Evolutionary conservation across 257 asterid genomes (phyloP).

Genomic region (Petunia secreta): DNA sequence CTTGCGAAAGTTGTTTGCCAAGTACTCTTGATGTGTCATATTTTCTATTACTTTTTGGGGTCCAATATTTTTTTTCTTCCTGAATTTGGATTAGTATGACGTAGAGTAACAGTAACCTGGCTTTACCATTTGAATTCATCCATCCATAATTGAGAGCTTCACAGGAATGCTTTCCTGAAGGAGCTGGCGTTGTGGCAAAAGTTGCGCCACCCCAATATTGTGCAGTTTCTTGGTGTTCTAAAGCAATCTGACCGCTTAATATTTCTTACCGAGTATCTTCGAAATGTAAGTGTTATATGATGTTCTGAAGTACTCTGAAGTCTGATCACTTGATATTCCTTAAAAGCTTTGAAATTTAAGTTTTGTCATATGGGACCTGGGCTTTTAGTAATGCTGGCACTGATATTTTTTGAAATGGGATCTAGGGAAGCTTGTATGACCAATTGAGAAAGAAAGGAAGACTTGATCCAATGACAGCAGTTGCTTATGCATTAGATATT

Average conservation of each 20-base stretch:
- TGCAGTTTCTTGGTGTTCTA: constrained; percentile 68
- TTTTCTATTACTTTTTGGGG: background rate
- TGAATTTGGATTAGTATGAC: background rate
- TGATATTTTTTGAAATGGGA: constrained; percentile 32
- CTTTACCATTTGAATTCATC: background rate
- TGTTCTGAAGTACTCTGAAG: background rate
- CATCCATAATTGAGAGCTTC: constrained; percentile 24
- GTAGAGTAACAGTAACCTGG: background rate
- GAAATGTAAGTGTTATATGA: constrained; percentile 46
- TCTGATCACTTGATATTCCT: background rate
- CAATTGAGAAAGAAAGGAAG: constrained; percentile 57
- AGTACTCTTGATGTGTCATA: background rate
- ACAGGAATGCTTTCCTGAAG: constrained; percentile 64
- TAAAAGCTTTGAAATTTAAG: background rate
- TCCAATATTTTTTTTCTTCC: background rate
- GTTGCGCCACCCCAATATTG: constrained; percentile 71
- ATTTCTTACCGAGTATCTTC: constrained; percentile 64
- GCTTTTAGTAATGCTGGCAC: background rate
- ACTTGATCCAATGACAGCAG: constrained; percentile 52
- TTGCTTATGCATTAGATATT: constrained; percentile 57
- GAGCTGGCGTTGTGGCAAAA: constrained; percentile 65
- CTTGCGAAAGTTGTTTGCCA: background rate
- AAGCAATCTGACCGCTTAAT: constrained; percentile 57
- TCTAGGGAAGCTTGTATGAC: constrained; percentile 66
- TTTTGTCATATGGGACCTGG: background rate